Percentiles rank a stretch among this genome's conserved stretches.
Evolutionary conservation across 805 yeast species (phyloP).

Genomic region (Novakomyces olei): DNA sequence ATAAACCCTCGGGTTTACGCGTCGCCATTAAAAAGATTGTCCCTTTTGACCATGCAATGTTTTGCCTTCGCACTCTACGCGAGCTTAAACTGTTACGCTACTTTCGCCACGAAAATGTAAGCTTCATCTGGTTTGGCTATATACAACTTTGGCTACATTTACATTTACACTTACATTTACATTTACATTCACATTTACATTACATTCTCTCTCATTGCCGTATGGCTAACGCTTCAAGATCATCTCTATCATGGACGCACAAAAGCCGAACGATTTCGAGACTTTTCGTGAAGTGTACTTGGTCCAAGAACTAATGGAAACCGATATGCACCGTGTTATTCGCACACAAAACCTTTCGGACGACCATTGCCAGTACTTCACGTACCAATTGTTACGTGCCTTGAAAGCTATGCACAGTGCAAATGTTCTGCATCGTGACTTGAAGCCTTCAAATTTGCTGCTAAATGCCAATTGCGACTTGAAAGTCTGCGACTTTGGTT

Average conservation of each 20-base stretch:
- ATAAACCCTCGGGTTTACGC: conserved; percentile 60
- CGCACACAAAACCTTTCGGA: conserved; percentile 65
- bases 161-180: not conserved
- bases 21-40: conserved; percentile 93
- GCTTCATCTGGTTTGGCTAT: not conserved
- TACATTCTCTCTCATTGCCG: too few species aligned
- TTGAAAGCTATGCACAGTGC: conserved; percentile 80
- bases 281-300: conserved; percentile 70
- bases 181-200: not conserved
- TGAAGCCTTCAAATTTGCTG: conserved; percentile 72
- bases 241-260: conserved; percentile 71
- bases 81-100: conserved; percentile 75
- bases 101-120: conserved; percentile 70
- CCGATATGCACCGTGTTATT: conserved; percentile 64
- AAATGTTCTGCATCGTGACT: conserved; percentile 81
- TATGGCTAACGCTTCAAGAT: too few species aligned
- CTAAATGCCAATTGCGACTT: conserved; percentile 84
- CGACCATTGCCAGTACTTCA: conserved; percentile 83
- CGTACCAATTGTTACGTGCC: conserved; percentile 77
- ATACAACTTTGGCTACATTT: not conserved
- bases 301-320: conserved; percentile 56
- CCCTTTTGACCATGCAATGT: conserved; percentile 76
- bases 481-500: conserved; percentile 83
- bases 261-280: conserved; percentile 56
- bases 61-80: conserved; percentile 69